These are phyloP conservation scores for Cyberlindnera mrakii DNA, from an alignment of 805 yeast genomes.

Conservation along the genomic window DNA sequence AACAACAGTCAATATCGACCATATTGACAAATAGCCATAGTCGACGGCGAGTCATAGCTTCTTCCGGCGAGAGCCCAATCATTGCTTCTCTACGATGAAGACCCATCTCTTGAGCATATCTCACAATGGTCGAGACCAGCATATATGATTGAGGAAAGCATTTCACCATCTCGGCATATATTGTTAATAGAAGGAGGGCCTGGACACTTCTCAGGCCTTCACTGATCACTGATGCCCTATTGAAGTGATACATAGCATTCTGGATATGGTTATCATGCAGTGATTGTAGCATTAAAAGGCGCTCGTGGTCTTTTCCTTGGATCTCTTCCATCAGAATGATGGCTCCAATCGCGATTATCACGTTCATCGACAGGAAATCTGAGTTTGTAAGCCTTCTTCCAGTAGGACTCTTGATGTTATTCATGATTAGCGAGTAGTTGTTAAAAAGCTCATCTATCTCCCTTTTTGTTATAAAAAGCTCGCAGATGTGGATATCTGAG, in stretches of 20 bases:
- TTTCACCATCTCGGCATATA: conserved; percentile 28
- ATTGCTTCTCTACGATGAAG: conserved; percentile 45
- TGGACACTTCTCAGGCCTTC: conserved; percentile 48
- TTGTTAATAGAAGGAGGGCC: conserved; percentile 43
- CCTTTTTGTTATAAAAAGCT: conserved; percentile 8
- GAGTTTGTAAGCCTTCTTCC: conserved; percentile 20
- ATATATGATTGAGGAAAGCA: conserved; percentile 38
- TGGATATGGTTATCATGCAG: conserved; percentile 27
- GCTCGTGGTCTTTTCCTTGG: not conserved
- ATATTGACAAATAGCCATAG: conserved; percentile 47
- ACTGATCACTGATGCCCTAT: conserved; percentile 40
- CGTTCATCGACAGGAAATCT: conserved; percentile 28
- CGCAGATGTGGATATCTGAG: conserved; percentile 4
- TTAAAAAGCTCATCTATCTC: conserved; percentile 17
- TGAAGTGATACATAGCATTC: conserved; percentile 47
- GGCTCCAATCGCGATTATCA: conserved; percentile 22
- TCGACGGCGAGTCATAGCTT: conserved; percentile 31
- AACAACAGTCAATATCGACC: conserved; percentile 39
- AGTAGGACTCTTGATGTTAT: conserved; percentile 1
- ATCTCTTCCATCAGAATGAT: not conserved
- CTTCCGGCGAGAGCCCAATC: conserved; percentile 30
- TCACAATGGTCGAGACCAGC: conserved; percentile 39
- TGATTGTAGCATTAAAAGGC: conserved; percentile 8
- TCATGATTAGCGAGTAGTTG: conserved; percentile 10
- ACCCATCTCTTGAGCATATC: conserved; percentile 54